Percentiles rank a stretch among this genome's conserved stretches.
Evolutionary conservation across 768 basidiomycete genomes (phyloP).

Genomic region (Sporobolomyces phaffii): DNA sequence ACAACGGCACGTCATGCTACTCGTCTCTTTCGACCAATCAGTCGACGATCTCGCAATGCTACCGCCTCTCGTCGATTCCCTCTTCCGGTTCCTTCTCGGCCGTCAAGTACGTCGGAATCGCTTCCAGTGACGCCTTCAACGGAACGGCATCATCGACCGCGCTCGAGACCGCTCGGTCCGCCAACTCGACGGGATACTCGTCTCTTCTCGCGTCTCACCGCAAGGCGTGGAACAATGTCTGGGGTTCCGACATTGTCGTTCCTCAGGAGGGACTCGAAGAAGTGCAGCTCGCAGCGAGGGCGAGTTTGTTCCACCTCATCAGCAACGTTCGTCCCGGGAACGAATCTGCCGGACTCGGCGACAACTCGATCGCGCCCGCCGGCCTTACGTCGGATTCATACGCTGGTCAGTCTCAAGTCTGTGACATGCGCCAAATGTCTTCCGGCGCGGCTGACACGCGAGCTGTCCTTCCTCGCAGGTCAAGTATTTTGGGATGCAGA

Average conservation of each 20-base stretch:
- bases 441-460: too few relatives aligned
- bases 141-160: conserved; percentile 19
- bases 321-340: conserved; percentile 25
- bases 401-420: conserved; percentile 7
- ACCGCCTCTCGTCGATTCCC: conserved; percentile 13
- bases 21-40: conserved; percentile 10
- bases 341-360: conserved; percentile 30
- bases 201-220: not conserved
- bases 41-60: conserved; percentile 30
- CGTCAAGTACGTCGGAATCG: conserved; percentile 38
- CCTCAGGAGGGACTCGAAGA: conserved; percentile 21
- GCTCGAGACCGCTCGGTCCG: not conserved
- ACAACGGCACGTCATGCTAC: conserved; percentile 13
- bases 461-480: not conserved
- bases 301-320: conserved; percentile 31
- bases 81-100: conserved; percentile 7
- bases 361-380: conserved; percentile 33
- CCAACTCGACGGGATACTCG: conserved; percentile 11
- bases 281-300: conserved; percentile 29
- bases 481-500: conserved; percentile 32
- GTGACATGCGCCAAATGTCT: too few relatives aligned
- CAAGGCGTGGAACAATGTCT: conserved; percentile 19
- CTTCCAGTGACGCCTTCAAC: conserved; percentile 29
- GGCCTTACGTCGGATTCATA: conserved; percentile 36
- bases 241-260: conserved; percentile 29